Base-by-base conservation (phyloP, 495 filamentous ascomycete species). In the Neurospora sp. region DNA sequence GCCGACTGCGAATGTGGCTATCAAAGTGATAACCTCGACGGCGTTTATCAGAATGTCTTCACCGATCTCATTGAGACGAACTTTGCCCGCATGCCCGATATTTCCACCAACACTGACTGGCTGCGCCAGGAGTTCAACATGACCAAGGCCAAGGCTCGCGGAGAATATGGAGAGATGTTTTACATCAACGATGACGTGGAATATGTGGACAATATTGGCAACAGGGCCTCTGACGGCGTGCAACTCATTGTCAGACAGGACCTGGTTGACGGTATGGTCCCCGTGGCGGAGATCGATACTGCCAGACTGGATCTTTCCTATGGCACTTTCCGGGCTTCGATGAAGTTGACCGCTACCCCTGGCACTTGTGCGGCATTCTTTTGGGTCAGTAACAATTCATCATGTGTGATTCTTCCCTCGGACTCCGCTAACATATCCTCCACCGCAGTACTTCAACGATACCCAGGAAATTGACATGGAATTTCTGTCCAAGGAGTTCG, bases 381-480 rank as follows among this genome's bases (percentile, higher is more conserved):
- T 78, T 94, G 90, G 89, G 89, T 93, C 82, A 39, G 84, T 77
- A 68, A 1, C 18, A 31, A 6, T 8, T 69, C 22, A 7, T 45
- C 41, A 5, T 38, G 41, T 14, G 45, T 5, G 4, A 53, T 61
- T 8, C 14, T 4, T 39, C n/a, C 45, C 0, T n/a, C 9, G 20
- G 42, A 9, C 9, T 9, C 8, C 3, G n/a, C 69, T 70, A 31
- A 59, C 35, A n/a, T 45, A 18, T 22, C 14, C 0, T 22, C 9
- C 1, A 39, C 2, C 18, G 14, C 71, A 91, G 90, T 94, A 91
- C 81, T 86, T 86, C 78, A 92, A 93, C 78, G 88, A 94, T 78
- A 90, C 89, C 4, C 90, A 92, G 78, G 92, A 94, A 75, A 92
- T 93, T 73, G 92, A 94, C 78, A 88, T 94, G 79, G 92, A 94